These are phyloP conservation scores for Cladorrhinum sp. DNA, from an alignment of 2,329 filamentous ascomycete genomes.

Conservation along the genomic window DNA sequence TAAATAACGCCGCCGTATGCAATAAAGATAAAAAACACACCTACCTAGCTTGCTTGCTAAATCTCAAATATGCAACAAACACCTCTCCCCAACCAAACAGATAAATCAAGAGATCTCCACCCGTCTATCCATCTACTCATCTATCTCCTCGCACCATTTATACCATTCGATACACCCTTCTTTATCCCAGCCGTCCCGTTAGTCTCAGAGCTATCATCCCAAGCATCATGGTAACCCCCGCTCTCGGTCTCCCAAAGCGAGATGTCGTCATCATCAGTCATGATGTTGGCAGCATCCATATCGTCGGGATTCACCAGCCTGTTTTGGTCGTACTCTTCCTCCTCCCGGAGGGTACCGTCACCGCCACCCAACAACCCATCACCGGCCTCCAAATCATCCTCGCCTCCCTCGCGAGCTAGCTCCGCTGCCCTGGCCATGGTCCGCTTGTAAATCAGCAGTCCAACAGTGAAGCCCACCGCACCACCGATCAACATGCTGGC, in stretches of 20 bases:
- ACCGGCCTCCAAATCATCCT: constrained; percentile 31
- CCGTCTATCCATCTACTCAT: not conserved
- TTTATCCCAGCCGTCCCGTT: constrained; percentile 25
- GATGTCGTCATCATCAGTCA: constrained; percentile 56
- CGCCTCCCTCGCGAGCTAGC: constrained; percentile 48
- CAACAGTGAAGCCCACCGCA: constrained; percentile 69
- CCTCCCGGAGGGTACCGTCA: constrained; percentile 16
- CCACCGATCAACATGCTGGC: constrained; percentile 71
- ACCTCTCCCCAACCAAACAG: not conserved
- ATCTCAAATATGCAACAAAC: not conserved
- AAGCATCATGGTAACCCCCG: constrained; percentile 29
- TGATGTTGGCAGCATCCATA: constrained; percentile 46
- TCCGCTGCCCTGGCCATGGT: constrained; percentile 63
- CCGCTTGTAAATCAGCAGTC: constrained; percentile 77
- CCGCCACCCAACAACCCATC: constrained; percentile 15
- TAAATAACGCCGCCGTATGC: constrained; percentile 12
- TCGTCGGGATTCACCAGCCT: constrained; percentile 29
- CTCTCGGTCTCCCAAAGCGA: constrained; percentile 52
- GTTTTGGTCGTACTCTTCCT: constrained; percentile 44
- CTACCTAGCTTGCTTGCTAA: not conserved
- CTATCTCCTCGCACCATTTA: constrained; percentile 11
- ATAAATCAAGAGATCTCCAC: not conserved
- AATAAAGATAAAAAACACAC: not conserved
- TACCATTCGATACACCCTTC: not conserved
- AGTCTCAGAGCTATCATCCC: constrained; percentile 30